Evolutionary conservation across 257 asterid genomes (phyloP), one percentile per base, ranked within the genome.

Genomic region (Solanum paucissectum): DNA sequence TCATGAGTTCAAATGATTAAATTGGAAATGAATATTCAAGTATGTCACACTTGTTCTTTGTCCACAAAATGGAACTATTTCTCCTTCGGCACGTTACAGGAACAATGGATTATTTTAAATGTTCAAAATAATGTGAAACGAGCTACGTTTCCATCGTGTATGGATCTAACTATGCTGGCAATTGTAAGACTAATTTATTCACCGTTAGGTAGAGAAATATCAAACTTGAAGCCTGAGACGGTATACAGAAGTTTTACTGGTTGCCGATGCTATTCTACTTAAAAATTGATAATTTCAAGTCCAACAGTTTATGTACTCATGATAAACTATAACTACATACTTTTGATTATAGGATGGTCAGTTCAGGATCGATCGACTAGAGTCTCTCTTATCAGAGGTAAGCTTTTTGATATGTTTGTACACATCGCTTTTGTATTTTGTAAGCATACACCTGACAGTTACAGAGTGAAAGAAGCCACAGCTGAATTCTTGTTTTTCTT

Each of bases 351-450:
- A 97, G 99, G 97, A 94, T 91, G 98, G 99, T 55, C 89, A 89
- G 62, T 95, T 97, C 98, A 93, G 98, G 95, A 92, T 97, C 89
- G 99, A 97, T 88, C 96, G 98, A 84, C 92, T 97, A 88, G 99
- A 95, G 93, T 97, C 99, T 84, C 97, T 97, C 88, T 88, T 97
- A 87, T 82, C 92, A 85, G 98, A 97, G 99, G 99, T 97, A 93
- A 90, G 90, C 87, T 76, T 77, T 52, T 21, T 52, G 32, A 49
- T 20, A 32, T 18, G 64, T 32, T 46, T 82, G 66, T 82, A 77
- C 5, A 5, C 34, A 5, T 82, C 32, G 0, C 69, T 49, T 82
- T 82, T 82, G 58, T 32, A 46, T 82, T 76, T 49, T 32, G 86
- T 29, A 33, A 82, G 16, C 69, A 49, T 82, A 49, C 2, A 6